These are phyloP conservation scores for Scutellaria minor DNA, from an alignment of 257 asterid species.

Conservation along the genomic window DNA sequence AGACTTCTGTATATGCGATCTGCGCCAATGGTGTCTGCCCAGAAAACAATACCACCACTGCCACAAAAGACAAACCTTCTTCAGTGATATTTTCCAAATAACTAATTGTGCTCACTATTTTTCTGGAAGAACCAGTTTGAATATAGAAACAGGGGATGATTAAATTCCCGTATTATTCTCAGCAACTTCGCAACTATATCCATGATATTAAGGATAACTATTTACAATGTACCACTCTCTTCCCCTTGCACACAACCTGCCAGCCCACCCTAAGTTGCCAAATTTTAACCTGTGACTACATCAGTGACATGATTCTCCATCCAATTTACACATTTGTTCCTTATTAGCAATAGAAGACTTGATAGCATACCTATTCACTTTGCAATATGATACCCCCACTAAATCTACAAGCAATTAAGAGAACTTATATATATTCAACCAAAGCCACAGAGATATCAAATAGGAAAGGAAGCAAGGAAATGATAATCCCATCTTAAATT, in stretches of 20 bases:
- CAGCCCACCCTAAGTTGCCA: not conserved
- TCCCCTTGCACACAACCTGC: not conserved
- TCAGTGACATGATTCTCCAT: not conserved
- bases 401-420: slow-evolving; percentile 12
- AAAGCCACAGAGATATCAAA: not conserved
- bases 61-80: slow-evolving; percentile 33
- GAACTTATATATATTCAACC: slow-evolving; percentile 8
- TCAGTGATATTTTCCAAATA: slow-evolving; percentile 25
- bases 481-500: not conserved
- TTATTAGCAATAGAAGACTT: slow-evolving; percentile 3
- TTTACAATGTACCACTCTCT: not conserved
- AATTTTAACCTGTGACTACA: slow-evolving; percentile 15
- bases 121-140: slow-evolving; percentile 2
- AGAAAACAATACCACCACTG: slow-evolving; percentile 94
- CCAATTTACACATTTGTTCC: not conserved
- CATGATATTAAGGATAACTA: slow-evolving; percentile 6
- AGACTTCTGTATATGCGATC: slow-evolving; percentile 72
- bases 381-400: slow-evolving; percentile 3
- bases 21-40: slow-evolving; percentile 97
- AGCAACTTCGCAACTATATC: slow-evolving; percentile 14
- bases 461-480: not conserved
- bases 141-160: slow-evolving; percentile 12
- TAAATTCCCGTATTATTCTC: slow-evolving; percentile 7
- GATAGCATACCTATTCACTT: not conserved
- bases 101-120: not conserved